Evolutionary conservation across 169 alveolate genomes (phyloP), one percentile per base, ranked within the genome.

Genomic region (Besnoitia besnoiti): DNA sequence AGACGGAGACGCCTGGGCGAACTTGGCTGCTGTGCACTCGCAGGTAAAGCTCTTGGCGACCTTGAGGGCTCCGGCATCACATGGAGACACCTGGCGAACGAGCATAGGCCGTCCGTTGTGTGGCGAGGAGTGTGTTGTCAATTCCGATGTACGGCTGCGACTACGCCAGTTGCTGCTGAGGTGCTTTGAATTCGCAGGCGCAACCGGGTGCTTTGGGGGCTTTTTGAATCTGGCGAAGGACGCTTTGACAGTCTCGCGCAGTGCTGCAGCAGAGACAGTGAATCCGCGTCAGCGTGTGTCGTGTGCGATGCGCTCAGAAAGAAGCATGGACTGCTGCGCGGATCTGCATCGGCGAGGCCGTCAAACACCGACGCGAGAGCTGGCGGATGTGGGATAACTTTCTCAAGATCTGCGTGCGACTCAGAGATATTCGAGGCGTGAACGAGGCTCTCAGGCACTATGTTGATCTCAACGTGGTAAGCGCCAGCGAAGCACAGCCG

Each of bases 1-100:
- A 21, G 96, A 97, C 84, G 97, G 98, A 16, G 99, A 98, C 67
- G 99, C 98, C 14, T 98, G 99, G 99, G 98, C 97, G n/a, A 98
- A 98, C 94, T 92, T 97, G 50, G 98, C 99, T 19, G 98, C 97
- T 10, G 96, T 97, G 55, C 97, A 97, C 89, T 75, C 90, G 67
- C 84, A 92, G 84, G 95, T 16, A 55, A 55, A 14, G 14, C 55
- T 49, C 55, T n/a, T n/a, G n/a, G n/a, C n/a, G n/a, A n/a, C n/a
- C n/a, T n/a, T n/a, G n/a, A n/a, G n/a, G n/a, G n/a, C n/a, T n/a
- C n/a, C n/a, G n/a, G n/a, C n/a, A n/a, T n/a, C n/a, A n/a, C n/a
- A n/a, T n/a, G n/a, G n/a, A n/a, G n/a, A n/a, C n/a, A n/a, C n/a
- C n/a, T n/a, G n/a, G n/a, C n/a, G n/a, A n/a, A n/a, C n/a, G n/a